Percentiles rank a stretch among this genome's conserved stretches.
These are phyloP conservation scores for Tripidium arundinaceum DNA, from an alignment of 202 grass and related monocot genomes.

Conservation along the genomic window DNA sequence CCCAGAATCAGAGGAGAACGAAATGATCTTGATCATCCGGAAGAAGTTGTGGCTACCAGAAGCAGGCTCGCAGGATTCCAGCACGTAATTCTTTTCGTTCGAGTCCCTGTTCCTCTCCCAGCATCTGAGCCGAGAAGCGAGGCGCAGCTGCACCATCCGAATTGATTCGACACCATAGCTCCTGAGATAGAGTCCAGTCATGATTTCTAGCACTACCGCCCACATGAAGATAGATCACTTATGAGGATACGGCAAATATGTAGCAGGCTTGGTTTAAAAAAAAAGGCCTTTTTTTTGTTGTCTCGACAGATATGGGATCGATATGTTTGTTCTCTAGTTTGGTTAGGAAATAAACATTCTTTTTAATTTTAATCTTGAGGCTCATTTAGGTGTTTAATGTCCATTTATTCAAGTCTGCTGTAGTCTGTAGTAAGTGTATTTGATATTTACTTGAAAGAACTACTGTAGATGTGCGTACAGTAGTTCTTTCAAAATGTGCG, in stretches of 20 bases:
- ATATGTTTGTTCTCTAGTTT: conserved; percentile 37
- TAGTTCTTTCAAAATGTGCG: too few species aligned
- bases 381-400: conserved; percentile 31
- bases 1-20: conserved; percentile 64
- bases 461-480: too few species aligned
- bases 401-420: conserved; percentile 21
- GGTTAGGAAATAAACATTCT: conserved; percentile 53
- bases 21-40: conserved; percentile 70
- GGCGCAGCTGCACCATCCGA: conserved; percentile 33
- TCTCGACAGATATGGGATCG: conserved; percentile 33
- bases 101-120: conserved; percentile 21
- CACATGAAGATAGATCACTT: conserved; percentile 46
- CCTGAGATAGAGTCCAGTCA: conserved; percentile 17
- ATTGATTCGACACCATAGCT: conserved; percentile 11
- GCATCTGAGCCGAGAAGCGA: conserved; percentile 33
- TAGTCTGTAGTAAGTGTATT: conserved; percentile 1
- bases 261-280: conserved; percentile 27
- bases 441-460: conserved; percentile 29
- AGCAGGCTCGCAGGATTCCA: conserved; percentile 38
- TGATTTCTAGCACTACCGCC: conserved; percentile 25
- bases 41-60: conserved; percentile 72
- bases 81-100: conserved; percentile 23
- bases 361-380: conserved; percentile 20
- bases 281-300: conserved; percentile 1
- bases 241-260: conserved; percentile 37